Percentiles rank a stretch among this genome's conserved stretches.
phyloP scores from a whole-genome alignment of 768 basidiomycete species.

The Suillus hirtellus region DNA sequence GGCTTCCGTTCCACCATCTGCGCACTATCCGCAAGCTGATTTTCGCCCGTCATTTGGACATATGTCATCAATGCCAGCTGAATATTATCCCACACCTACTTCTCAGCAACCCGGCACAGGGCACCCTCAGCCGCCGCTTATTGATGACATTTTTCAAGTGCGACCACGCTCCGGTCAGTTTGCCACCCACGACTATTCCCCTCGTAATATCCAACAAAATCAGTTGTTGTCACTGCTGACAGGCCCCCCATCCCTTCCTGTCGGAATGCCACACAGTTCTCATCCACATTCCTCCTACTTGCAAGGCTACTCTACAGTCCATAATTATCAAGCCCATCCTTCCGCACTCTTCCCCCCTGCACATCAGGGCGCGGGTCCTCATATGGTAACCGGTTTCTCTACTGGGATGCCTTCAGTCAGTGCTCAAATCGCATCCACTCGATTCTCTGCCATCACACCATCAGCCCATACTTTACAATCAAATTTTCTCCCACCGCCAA shows the following conservation, averaged over 20 bases:
- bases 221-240: conserved; percentile 18
- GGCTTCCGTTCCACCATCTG: conserved; percentile 31
- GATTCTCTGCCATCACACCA: conserved; percentile 17
- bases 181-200: conserved; percentile 33
- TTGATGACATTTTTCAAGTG: conserved; percentile 38
- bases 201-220: conserved; percentile 17
- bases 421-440: conserved; percentile 14
- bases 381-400: neutral
- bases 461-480: conserved; percentile 16
- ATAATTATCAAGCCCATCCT: conserved; percentile 15
- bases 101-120: conserved; percentile 12
- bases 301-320: conserved; percentile 21
- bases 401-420: conserved; percentile 14
- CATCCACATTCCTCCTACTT: conserved; percentile 20
- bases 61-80: conserved; percentile 10
- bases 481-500: conserved; percentile 14
- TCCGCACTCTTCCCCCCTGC: conserved; percentile 15
- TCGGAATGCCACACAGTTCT: conserved; percentile 15
- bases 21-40: conserved; percentile 20
- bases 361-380: conserved; percentile 19
- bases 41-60: conserved; percentile 39
- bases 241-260: conserved; percentile 8
- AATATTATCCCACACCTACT: conserved; percentile 11
- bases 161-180: conserved; percentile 50
- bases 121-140: conserved; percentile 10